Evolutionary conservation across 1,284 basidiomycete species (phyloP).

Genomic region (Puccinia novopanici): DNA sequence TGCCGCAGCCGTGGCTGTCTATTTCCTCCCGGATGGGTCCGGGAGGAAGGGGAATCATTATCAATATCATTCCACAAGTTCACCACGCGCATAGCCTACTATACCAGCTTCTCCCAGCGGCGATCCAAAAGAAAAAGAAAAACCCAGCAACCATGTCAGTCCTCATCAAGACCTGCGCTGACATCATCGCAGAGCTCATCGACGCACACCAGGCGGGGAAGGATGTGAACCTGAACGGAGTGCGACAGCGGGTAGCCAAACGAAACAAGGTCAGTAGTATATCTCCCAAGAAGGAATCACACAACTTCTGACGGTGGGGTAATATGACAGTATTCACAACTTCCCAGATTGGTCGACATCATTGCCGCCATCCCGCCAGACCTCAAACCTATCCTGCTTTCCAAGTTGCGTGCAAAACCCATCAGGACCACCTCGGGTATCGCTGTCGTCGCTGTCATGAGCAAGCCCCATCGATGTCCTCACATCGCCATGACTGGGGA

Average conservation of each 20-base stretch:
- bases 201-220: conserved; percentile 74
- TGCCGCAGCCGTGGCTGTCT: too few relatives aligned
- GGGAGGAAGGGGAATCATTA: too few relatives aligned
- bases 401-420: conserved; percentile 88
- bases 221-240: conserved; percentile 77
- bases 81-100: too few relatives aligned
- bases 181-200: conserved; percentile 91
- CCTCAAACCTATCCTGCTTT: conserved; percentile 85
- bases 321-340: conserved; percentile 28
- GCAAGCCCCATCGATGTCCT: conserved; percentile 98
- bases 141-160: conserved; percentile 69
- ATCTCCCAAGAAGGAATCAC: too few relatives aligned
- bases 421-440: conserved; percentile 97
- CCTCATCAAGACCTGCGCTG: conserved; percentile 84
- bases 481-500: conserved; percentile 99
- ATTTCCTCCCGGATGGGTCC: too few relatives aligned
- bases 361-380: conserved; percentile 98
- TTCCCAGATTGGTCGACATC: conserved; percentile 93
- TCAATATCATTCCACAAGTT: too few relatives aligned
- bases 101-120: not conserved
- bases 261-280: conserved; percentile 71
- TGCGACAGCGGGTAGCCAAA: conserved; percentile 85
- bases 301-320: too few relatives aligned
- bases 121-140: not conserved
- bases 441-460: conserved; percentile 99